Evolutionary conservation across 495 filamentous ascomycete genomes (phyloP).

Genomic region (Xylaria sp.): DNA sequence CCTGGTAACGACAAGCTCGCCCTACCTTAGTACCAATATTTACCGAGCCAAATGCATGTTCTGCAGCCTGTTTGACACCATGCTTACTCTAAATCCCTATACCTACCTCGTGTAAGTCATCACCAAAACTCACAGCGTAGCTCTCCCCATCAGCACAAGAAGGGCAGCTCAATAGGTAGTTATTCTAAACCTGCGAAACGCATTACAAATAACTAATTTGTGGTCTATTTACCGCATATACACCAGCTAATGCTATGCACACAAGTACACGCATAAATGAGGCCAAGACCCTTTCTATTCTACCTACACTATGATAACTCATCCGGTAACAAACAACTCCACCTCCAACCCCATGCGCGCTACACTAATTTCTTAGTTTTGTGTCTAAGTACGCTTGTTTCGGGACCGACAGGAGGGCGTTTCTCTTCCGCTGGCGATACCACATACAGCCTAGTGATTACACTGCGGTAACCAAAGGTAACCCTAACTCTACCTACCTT

Average conservation of each 20-base stretch:
- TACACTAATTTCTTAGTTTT: slow-evolving; percentile 11
- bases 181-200: background rate
- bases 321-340: background rate
- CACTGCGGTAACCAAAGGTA: background rate
- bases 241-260: background rate
- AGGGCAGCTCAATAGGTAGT: background rate
- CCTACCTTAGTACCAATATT: background rate
- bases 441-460: background rate
- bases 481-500: background rate
- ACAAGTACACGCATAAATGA: background rate
- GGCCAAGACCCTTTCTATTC: background rate
- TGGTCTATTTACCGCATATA: background rate
- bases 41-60: background rate
- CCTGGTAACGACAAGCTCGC: background rate
- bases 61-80: slow-evolving; percentile 1
- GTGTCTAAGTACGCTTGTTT: background rate
- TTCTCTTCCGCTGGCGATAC: slow-evolving; percentile 16
- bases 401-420: slow-evolving; percentile 6
- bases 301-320: background rate
- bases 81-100: background rate
- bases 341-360: background rate
- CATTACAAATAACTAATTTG: background rate
- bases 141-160: background rate
- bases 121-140: background rate
- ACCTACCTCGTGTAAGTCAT: too few relatives aligned